Conservation (phyloP, 164 flowering plant genomes). For the Kalanchoe fedtschenkoi region DNA sequence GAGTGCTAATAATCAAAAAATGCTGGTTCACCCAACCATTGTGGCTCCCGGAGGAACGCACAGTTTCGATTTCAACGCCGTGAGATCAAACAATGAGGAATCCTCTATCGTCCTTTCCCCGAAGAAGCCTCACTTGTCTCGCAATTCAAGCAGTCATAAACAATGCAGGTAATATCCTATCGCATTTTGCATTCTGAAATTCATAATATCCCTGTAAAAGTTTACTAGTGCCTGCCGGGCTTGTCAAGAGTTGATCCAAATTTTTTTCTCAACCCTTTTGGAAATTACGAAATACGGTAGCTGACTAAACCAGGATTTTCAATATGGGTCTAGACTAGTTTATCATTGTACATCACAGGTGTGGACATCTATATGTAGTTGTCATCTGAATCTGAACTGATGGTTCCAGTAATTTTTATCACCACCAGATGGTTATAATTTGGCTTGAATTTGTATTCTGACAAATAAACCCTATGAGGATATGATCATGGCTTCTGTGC, state of each 20-base stretch:
- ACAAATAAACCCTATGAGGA: neutral
- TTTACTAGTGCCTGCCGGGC: neutral
- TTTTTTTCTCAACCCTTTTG: no score
- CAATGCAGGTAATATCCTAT: slow-evolving; percentile 45
- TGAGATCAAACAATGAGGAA: neutral
- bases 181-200: neutral
- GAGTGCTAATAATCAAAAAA: neutral
- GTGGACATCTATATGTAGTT: neutral
- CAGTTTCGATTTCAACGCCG: neutral
- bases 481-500: neutral
- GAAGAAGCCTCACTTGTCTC: slow-evolving; percentile 28
- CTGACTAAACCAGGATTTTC: no score
- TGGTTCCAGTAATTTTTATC: neutral
- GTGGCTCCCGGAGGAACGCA: neutral
- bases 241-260: no score
- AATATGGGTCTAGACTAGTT: no score
- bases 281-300: no score
- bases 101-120: slow-evolving; percentile 13
- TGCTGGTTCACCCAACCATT: neutral
- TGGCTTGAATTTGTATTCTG: neutral
- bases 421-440: neutral
- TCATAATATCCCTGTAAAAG: neutral
- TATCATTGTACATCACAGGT: neutral
- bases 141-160: slow-evolving; percentile 33
- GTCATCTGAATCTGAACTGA: neutral